Percentiles rank a stretch among this genome's conserved stretches.
Evolutionary conservation across 2,329 filamentous ascomycete species (phyloP).

Genomic region (Sporothrix dimorphospora): DNA sequence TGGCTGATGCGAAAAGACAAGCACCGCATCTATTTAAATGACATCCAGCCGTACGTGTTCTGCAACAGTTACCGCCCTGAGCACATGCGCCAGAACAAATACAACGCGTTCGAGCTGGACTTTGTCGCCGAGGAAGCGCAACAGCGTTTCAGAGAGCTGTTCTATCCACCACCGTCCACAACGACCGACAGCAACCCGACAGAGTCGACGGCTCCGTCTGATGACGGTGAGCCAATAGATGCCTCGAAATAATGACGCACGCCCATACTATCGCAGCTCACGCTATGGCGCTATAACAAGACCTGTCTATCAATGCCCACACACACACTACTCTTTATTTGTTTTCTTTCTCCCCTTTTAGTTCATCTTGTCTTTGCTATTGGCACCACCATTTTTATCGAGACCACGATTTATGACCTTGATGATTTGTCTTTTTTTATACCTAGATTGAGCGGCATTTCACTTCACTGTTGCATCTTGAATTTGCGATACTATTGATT

Average conservation of each 20-base stretch:
- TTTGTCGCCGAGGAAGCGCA: slow-evolving; percentile 51
- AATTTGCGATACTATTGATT: neutral
- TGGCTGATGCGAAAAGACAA: slow-evolving; percentile 56
- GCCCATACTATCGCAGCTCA: neutral
- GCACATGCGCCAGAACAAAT: slow-evolving; percentile 53
- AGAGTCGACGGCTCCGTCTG: slow-evolving; percentile 14
- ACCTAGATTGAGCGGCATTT: neutral
- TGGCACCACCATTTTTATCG: neutral
- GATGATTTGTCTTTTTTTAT: neutral
- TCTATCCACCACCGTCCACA: slow-evolving; percentile 36
- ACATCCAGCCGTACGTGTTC: slow-evolving; percentile 63
- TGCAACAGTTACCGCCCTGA: slow-evolving; percentile 58
- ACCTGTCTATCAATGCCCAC: neutral
- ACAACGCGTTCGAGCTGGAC: slow-evolving; percentile 55
- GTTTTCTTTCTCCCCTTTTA: neutral
- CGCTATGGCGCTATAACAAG: neutral
- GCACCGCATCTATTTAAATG: slow-evolving; percentile 55
- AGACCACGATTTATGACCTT: slow-evolving; percentile 4
- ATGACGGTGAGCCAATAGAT: slow-evolving; percentile 14
- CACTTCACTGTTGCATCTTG: neutral
- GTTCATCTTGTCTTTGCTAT: neutral
- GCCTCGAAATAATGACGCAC: neutral
- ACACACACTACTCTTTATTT: neutral
- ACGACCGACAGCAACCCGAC: slow-evolving; percentile 14
- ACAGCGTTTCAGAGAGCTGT: slow-evolving; percentile 48